Conservation (phyloP, 164 flowering plant genomes). For the Aristolochia californica region DNA sequence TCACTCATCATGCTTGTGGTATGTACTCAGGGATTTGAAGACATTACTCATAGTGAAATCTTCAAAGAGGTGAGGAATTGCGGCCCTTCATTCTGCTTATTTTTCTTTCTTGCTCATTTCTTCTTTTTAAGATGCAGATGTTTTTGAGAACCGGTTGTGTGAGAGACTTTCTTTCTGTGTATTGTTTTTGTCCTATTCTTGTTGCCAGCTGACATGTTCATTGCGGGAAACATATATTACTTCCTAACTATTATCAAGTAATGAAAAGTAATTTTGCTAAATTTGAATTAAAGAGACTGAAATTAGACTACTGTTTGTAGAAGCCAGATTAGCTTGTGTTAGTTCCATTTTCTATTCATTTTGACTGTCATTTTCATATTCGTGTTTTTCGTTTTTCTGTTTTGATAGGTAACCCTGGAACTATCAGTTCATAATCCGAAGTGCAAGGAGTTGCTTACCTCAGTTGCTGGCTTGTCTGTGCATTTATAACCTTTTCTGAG, state of each 20-base stretch:
- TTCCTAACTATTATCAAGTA: not conserved
- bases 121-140: not conserved
- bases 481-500: slow-evolving; percentile 9
- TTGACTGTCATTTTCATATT: no score
- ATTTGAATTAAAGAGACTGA: not conserved
- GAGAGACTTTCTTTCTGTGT: no score
- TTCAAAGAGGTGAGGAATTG: slow-evolving; percentile 93
- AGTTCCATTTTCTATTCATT: no score
- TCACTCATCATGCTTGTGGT: slow-evolving; percentile 1
- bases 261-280: not conserved
- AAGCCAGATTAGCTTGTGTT: no score
- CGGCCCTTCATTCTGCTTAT: no score
- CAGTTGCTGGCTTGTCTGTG: slow-evolving; percentile 20
- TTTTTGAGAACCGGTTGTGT: not conserved
- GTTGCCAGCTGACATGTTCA: no score
- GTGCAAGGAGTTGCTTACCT: slow-evolving; percentile 32
- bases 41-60: slow-evolving; percentile 51
- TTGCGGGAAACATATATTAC: not conserved
- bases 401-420: slow-evolving; percentile 63
- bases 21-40: slow-evolving; percentile 61
- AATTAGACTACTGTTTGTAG: no score
- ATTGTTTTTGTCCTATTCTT: no score
- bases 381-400: not conserved
- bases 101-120: no score
- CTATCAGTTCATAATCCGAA: slow-evolving; percentile 29